Conservation (phyloP, 106 monocot species). For the Dioscorea zingiberensis region DNA sequence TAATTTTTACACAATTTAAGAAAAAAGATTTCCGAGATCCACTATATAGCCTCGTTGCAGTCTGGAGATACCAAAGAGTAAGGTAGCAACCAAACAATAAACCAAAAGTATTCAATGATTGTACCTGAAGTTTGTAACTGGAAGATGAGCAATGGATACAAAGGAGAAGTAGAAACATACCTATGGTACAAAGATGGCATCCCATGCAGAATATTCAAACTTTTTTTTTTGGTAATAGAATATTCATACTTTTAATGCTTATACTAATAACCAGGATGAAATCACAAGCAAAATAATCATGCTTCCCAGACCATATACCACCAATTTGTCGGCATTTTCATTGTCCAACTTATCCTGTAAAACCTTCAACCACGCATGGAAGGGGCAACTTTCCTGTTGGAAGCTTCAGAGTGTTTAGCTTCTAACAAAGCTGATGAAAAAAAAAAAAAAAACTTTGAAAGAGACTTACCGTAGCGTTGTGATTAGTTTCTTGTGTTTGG, state of each 20-base stretch:
- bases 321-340: conserved; percentile 40
- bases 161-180: too few species aligned
- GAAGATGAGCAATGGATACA: too few species aligned
- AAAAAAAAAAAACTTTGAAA: neutral
- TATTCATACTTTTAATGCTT: conserved; percentile 8
- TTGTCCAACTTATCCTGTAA: conserved; percentile 33
- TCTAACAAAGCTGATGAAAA: neutral
- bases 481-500: neutral
- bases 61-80: too few species aligned
- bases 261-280: conserved; percentile 55
- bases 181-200: too few species aligned
- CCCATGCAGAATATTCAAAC: too few species aligned
- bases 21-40: too few species aligned
- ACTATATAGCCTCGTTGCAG: too few species aligned
- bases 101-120: too few species aligned
- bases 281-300: conserved; percentile 60
- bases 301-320: conserved; percentile 49
- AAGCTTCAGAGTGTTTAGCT: conserved; percentile 7
- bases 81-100: too few species aligned
- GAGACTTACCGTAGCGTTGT: conserved; percentile 27
- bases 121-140: too few species aligned
- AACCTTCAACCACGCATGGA: conserved; percentile 45
- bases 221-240: too few species aligned
- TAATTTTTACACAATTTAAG: too few species aligned
- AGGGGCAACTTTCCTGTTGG: conserved; percentile 26